phyloP scores from a whole-genome alignment of 108 stramenopile species.

The Nitzschia sp. region DNA sequence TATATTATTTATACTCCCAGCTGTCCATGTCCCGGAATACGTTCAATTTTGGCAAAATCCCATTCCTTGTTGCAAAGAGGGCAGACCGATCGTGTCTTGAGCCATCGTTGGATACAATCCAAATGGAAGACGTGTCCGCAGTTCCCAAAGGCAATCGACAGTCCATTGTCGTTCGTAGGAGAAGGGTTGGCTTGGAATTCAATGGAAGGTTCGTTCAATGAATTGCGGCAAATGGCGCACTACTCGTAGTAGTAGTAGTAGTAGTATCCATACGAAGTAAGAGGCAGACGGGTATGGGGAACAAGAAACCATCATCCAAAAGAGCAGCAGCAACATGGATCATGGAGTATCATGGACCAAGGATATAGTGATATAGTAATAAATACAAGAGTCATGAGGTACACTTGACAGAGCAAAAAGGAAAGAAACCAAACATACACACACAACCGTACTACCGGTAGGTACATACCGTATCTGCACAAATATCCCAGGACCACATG shows the following conservation, averaged over 20 bases:
- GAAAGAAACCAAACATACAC: neutral
- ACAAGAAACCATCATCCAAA: neutral
- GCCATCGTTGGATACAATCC: slow-evolving; percentile 99
- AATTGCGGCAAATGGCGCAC: slow-evolving; percentile 99
- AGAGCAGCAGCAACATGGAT: no score
- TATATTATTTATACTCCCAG: slow-evolving; percentile 44
- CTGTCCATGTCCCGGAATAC: slow-evolving; percentile 89
- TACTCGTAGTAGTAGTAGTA: no score
- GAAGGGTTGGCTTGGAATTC: slow-evolving; percentile 99
- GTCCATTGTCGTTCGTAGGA: slow-evolving; percentile 95
- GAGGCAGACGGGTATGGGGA: neutral
- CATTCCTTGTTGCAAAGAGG: slow-evolving; percentile 99
- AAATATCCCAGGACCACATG: slow-evolving; percentile 99
- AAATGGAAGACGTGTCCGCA: slow-evolving; percentile 99
- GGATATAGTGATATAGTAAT: no score
- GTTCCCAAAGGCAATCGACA: slow-evolving; percentile 97
- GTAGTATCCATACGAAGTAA: no score
- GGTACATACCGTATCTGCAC: slow-evolving; percentile 88
- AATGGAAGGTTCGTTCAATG: slow-evolving; percentile 97
- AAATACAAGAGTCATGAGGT: no score
- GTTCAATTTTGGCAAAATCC: slow-evolving; percentile 99
- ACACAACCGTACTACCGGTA: slow-evolving; percentile 1
- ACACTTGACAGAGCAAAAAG: no score
- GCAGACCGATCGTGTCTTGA: slow-evolving; percentile 95
- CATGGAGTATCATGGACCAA: no score